Conservation (phyloP, 2,329 filamentous ascomycete genomes). For the Penicillium sp. region DNA sequence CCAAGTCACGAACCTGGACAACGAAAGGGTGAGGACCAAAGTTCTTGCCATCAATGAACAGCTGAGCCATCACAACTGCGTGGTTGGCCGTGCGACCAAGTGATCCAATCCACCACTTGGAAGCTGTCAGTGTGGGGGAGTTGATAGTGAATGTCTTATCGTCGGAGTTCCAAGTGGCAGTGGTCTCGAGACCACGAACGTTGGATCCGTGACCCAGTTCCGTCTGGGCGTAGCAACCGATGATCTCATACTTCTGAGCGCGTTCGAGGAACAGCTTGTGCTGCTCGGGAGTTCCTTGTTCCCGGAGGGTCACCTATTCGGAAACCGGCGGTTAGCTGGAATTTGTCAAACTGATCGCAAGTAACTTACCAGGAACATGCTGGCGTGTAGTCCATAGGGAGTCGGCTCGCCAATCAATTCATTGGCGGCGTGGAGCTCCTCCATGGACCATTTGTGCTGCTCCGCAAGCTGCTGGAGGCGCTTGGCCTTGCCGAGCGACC, state of each 20-base stretch:
- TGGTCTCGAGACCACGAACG: conserved; percentile 71
- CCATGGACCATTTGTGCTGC: conserved; percentile 66
- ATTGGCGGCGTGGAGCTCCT: conserved; percentile 66
- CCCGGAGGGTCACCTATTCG: conserved; percentile 63
- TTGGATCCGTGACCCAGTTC: conserved; percentile 79
- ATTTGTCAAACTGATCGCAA: not conserved
- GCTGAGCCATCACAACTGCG: conserved; percentile 76
- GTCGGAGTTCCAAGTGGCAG: conserved; percentile 70
- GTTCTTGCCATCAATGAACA: conserved; percentile 67
- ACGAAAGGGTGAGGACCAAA: conserved; percentile 78
- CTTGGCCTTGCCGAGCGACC: conserved; percentile 70
- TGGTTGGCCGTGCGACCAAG: conserved; percentile 75
- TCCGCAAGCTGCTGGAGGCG: conserved; percentile 65
- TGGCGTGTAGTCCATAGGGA: conserved; percentile 71
- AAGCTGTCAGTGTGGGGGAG: conserved; percentile 71
- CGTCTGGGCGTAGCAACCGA: conserved; percentile 80
- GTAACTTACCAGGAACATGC: conserved; percentile 63
- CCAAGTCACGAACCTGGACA: conserved; percentile 69
- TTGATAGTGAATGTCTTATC: conserved; percentile 76
- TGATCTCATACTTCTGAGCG: conserved; percentile 69
- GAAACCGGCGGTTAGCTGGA: conserved; percentile 11
- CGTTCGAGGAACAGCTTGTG: conserved; percentile 70
- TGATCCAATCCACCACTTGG: conserved; percentile 85
- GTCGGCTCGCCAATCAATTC: conserved; percentile 72
- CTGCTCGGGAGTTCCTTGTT: conserved; percentile 73